Evolutionary conservation across 371 early-diverging fungal species (phyloP).

Genomic region (Mortierella sp.): DNA sequence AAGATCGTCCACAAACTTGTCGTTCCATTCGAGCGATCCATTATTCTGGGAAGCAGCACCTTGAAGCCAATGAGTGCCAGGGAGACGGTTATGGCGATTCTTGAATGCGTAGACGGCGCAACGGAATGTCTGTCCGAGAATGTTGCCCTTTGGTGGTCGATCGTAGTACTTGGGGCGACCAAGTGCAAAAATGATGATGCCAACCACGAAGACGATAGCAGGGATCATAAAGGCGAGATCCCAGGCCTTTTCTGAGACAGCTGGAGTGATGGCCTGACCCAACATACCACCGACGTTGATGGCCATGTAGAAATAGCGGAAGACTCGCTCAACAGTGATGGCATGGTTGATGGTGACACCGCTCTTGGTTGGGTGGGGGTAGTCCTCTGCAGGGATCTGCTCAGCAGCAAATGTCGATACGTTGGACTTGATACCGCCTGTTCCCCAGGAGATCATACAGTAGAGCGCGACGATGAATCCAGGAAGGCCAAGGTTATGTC

Average conservation of each 20-base stretch:
- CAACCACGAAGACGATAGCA: conserved; percentile 73
- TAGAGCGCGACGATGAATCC: conserved; percentile 73
- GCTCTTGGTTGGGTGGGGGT: conserved; percentile 49
- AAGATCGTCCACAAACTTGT: conserved; percentile 78
- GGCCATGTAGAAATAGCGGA: conserved; percentile 84
- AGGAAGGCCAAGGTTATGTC: conserved; percentile 66
- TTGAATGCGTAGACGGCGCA: conserved; percentile 64
- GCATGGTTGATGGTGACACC: conserved; percentile 59
- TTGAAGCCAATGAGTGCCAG: conserved; percentile 61
- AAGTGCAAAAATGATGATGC: conserved; percentile 64
- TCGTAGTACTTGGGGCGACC: conserved; percentile 70
- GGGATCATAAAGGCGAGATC: conserved; percentile 72
- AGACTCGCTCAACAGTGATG: conserved; percentile 65
- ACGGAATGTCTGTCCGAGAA: conserved; percentile 62
- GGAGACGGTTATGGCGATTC: conserved; percentile 58
- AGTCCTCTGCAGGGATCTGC: conserved; percentile 61
- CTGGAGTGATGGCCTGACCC: conserved; percentile 69
- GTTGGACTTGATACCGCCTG: conserved; percentile 91
- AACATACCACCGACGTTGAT: conserved; percentile 84
- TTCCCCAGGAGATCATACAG: conserved; percentile 83
- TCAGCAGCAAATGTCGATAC: conserved; percentile 80
- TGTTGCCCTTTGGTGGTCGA: conserved; percentile 70
- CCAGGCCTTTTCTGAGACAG: conserved; percentile 63
- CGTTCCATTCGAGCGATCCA: conserved; percentile 64
- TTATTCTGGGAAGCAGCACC: conserved; percentile 32